phyloP scores from a whole-genome alignment of 257 asterid species.

The Nicotiana noctiflora region DNA sequence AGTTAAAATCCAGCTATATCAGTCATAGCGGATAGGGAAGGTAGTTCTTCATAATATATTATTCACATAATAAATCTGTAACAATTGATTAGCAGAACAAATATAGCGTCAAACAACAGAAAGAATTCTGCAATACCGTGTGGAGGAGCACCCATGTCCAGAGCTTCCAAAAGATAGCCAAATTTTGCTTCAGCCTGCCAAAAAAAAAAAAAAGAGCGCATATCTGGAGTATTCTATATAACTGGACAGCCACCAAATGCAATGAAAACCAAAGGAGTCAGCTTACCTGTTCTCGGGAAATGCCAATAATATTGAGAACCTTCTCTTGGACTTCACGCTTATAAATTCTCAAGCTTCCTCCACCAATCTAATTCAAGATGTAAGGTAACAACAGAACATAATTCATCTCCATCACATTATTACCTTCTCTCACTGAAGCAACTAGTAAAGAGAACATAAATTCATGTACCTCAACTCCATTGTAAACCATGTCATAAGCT shows the following conservation, averaged over 20 bases:
- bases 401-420: neutral
- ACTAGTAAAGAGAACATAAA: neutral
- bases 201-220: neutral
- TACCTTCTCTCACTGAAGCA: neutral
- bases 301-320: slow-evolving; percentile 84
- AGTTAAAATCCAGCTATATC: neutral
- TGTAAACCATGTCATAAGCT: slow-evolving; percentile 98
- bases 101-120: neutral
- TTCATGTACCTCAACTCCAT: slow-evolving; percentile 82
- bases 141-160: slow-evolving; percentile 99
- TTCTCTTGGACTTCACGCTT: slow-evolving; percentile 87
- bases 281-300: slow-evolving; percentile 66
- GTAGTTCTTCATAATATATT: neutral
- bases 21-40: neutral
- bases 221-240: neutral
- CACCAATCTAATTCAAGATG: slow-evolving; percentile 60
- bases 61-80: neutral
- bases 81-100: neutral
- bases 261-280: neutral
- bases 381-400: slow-evolving; percentile 3
- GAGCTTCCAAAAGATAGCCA: slow-evolving; percentile 94
- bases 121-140: slow-evolving; percentile 49
- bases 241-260: neutral
- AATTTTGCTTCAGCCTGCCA: slow-evolving; percentile 88
- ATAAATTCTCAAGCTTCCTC: slow-evolving; percentile 97